A percentile compares a stretch with the other conserved stretches of the same genome.
Conservation (phyloP, 2,329 filamentous ascomycete species). For the Acrodontium crateriforme region DNA sequence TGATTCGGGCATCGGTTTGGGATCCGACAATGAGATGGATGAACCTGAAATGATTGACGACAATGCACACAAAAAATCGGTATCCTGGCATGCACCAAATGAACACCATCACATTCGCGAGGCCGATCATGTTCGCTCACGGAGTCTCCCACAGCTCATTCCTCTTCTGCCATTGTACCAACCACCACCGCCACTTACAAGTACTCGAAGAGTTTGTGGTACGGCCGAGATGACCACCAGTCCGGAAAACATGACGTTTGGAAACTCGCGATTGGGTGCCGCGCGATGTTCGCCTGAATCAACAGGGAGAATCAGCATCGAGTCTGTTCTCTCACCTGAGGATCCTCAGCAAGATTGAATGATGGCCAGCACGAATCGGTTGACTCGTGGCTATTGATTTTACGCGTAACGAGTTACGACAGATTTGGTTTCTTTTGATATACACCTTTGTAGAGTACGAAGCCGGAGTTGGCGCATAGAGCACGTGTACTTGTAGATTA, state of each 20-base stretch:
- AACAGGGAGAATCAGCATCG: conserved; percentile 17
- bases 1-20: conserved; percentile 53
- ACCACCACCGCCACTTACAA: conserved; percentile 16
- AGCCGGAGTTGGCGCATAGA: no score
- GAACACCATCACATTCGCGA: conserved; percentile 5
- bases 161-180: conserved; percentile 23
- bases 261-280: conserved; percentile 6
- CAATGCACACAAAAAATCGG: conserved; percentile 7
- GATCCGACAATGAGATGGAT: conserved; percentile 34
- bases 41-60: conserved; percentile 5
- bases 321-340: conserved; percentile 17
- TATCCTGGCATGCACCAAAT: conserved; percentile 13
- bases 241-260: conserved; percentile 7
- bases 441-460: no score
- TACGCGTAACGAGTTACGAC: no score
- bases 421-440: no score
- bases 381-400: no score
- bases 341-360: no score
- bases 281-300: conserved; percentile 14
- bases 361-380: no score
- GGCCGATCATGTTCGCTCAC: conserved; percentile 17
- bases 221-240: conserved; percentile 7
- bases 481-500: no score
- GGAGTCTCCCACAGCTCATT: conserved; percentile 19
- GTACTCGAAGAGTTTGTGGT: conserved; percentile 6